phyloP scores from a whole-genome alignment of 192 early-diverging fungal genomes.

The Gonapodya prolifera region DNA sequence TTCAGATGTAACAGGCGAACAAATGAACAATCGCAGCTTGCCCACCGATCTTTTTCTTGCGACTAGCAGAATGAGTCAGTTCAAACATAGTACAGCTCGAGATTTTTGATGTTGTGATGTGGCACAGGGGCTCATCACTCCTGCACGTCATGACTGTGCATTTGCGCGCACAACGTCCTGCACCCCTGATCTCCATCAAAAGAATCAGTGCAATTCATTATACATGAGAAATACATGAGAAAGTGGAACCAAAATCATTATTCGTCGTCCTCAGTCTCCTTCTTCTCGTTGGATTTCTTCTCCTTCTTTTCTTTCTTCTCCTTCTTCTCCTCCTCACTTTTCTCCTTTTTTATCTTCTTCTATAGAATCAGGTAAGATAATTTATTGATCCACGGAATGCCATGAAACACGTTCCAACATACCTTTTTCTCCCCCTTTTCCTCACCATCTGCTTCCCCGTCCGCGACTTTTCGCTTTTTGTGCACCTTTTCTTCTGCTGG shows the following conservation, averaged over 20 bases:
- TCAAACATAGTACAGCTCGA: not conserved
- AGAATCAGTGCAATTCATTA: not conserved
- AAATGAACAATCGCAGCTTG: not conserved
- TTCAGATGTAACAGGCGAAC: too few relatives aligned
- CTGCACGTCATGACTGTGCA: too few relatives aligned
- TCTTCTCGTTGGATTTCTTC: constrained; percentile 29
- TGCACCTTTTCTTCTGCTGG: constrained; percentile 22
- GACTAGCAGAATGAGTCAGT: not conserved
- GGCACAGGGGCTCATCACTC: too few relatives aligned
- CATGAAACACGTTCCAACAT: not conserved
- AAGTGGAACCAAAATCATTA: not conserved
- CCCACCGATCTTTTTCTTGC: not conserved
- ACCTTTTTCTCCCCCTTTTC: constrained; percentile 25
- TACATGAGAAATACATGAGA: not conserved
- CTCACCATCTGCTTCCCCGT: constrained; percentile 12
- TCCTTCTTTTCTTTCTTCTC: not conserved
- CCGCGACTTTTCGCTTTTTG: constrained; percentile 22
- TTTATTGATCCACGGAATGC: not conserved
- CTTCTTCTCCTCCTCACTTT: constrained; percentile 15
- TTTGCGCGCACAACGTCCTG: too few relatives aligned
- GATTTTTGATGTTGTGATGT: not conserved
- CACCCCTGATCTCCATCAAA: too few relatives aligned
- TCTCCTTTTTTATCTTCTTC: constrained; percentile 20
- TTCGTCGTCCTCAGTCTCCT: constrained; percentile 26
- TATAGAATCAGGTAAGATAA: not conserved